Conservation (phyloP, 306 rosid genomes). For the Ormosia emarginata region DNA sequence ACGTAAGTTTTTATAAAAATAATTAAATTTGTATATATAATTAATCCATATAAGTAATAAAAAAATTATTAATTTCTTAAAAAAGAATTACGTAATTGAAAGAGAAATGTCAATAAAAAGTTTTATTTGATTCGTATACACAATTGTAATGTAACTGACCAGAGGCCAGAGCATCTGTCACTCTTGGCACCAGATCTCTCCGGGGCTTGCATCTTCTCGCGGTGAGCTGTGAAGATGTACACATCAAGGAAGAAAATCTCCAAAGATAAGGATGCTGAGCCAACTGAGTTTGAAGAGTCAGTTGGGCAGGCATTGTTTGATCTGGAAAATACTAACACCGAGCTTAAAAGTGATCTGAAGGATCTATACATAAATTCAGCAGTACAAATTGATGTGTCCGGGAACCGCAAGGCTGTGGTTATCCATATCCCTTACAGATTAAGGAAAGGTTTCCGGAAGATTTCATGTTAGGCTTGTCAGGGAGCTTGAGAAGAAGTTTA, state of each 20-base stretch:
- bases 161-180: too few species aligned
- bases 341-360: slow-evolving; percentile 81
- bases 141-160: too few species aligned
- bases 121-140: too few species aligned
- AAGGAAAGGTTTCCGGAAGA: slow-evolving; percentile 81
- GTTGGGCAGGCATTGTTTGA: slow-evolving; percentile 90
- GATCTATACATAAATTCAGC: slow-evolving; percentile 82
- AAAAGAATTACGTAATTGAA: too few species aligned
- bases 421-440: slow-evolving; percentile 76
- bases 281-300: slow-evolving; percentile 66
- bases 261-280: slow-evolving; percentile 69
- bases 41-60: too few species aligned
- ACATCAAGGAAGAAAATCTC: slow-evolving; percentile 69
- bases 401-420: slow-evolving; percentile 83
- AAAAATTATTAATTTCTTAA: too few species aligned
- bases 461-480: slow-evolving; percentile 81
- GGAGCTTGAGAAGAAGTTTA: slow-evolving; percentile 96
- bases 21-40: too few species aligned
- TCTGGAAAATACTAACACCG: slow-evolving; percentile 73
- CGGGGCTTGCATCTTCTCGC: too few species aligned
- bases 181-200: too few species aligned
- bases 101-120: too few species aligned
- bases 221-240: slow-evolving; percentile 53
- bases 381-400: slow-evolving; percentile 65
- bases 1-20: too few species aligned